Percentiles rank a stretch among this genome's conserved stretches.
Evolutionary conservation across 495 filamentous ascomycete species (phyloP).

Genomic region (Penicillium soppii): DNA sequence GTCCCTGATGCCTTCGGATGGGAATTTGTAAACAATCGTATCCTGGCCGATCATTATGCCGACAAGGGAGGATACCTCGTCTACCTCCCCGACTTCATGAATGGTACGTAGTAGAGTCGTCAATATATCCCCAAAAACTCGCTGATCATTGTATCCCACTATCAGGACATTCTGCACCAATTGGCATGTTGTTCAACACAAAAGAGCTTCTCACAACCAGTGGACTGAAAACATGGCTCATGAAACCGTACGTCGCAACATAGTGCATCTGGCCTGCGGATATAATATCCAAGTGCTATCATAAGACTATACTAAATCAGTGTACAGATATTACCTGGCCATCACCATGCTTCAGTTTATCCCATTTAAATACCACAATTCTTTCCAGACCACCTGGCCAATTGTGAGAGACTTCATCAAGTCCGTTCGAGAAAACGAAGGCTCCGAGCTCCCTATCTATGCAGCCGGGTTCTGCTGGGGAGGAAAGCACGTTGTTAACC

Average conservation of each 20-base stretch:
- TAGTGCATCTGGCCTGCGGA: neutral
- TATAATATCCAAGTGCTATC: too few species aligned
- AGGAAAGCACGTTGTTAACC: constrained; percentile 46
- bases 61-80: constrained; percentile 46
- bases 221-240: neutral
- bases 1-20: constrained; percentile 61
- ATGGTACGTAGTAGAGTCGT: constrained; percentile 36
- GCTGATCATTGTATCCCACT: neutral
- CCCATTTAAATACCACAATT: constrained; percentile 35
- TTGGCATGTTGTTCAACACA: neutral
- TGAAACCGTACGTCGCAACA: neutral
- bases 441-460: constrained; percentile 33
- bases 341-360: neutral
- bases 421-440: constrained; percentile 38
- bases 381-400: constrained; percentile 36
- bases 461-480: constrained; percentile 63
- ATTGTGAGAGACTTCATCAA: constrained; percentile 47
- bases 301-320: neutral
- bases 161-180: neutral
- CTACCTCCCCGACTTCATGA: constrained; percentile 61
- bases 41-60: constrained; percentile 54
- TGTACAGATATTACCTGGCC: neutral
- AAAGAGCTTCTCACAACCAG: neutral
- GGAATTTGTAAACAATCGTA: constrained; percentile 51
- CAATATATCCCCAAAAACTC: neutral